Evolutionary conservation across 164 flowering plant species (phyloP).

Genomic region (Aristolochia contorta): DNA sequence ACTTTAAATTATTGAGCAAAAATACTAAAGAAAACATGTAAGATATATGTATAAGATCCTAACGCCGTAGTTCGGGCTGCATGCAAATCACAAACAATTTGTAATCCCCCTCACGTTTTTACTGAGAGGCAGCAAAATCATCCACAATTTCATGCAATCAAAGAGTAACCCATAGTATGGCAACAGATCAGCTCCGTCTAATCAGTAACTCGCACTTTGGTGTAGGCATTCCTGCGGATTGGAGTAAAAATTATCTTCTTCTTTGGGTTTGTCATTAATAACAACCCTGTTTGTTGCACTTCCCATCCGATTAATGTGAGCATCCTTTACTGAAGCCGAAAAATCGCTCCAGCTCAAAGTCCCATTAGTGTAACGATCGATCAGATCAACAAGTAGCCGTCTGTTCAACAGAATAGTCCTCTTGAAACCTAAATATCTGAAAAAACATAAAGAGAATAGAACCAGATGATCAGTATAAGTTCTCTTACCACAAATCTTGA

Average conservation of each 20-base stretch:
- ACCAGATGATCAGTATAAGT: background rate
- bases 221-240: constrained; percentile 82
- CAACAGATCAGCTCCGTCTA: background rate
- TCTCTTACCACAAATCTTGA: background rate
- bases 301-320: constrained; percentile 69
- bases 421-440: constrained; percentile 73
- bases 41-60: background rate
- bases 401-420: constrained; percentile 67
- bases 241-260: constrained; percentile 80
- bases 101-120: too few relatives aligned
- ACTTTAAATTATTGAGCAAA: background rate
- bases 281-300: constrained; percentile 44
- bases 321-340: constrained; percentile 49
- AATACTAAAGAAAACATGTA: background rate
- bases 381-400: constrained; percentile 55
- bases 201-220: constrained; percentile 16
- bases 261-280: constrained; percentile 78
- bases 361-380: constrained; percentile 54
- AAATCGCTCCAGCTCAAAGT: constrained; percentile 64
- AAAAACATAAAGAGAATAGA: background rate
- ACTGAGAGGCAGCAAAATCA: too few relatives aligned
- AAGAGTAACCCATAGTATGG: too few relatives aligned
- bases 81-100: too few relatives aligned
- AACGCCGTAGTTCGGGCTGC: too few relatives aligned
- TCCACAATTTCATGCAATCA: too few relatives aligned